phyloP scores from a whole-genome alignment of 2,329 filamentous ascomycete species.

The Clonostachys rosea region DNA sequence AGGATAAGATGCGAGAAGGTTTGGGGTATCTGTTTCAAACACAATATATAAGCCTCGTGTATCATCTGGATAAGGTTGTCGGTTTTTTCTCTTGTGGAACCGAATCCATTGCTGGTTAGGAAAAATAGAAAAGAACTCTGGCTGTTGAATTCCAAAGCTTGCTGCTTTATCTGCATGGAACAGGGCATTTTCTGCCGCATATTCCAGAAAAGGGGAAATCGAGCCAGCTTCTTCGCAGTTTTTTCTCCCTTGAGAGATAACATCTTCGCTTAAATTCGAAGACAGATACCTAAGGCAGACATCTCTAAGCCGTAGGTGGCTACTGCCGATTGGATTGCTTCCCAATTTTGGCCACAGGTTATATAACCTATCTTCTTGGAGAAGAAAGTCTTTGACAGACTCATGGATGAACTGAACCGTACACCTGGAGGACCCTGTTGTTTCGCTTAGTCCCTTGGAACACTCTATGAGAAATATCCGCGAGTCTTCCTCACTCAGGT shows the following conservation, averaged over 20 bases:
- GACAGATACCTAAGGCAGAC: too few relatives aligned
- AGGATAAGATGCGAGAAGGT: too few relatives aligned
- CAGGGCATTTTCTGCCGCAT: not conserved
- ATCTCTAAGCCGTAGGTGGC: not conserved
- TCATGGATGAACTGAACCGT: slow-evolving; percentile 41
- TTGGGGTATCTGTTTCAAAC: too few relatives aligned
- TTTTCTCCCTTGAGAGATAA: too few relatives aligned
- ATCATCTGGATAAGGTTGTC: not conserved
- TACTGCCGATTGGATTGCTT: not conserved
- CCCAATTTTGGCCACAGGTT: not conserved
- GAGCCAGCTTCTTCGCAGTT: not conserved
- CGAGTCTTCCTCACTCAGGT: slow-evolving; percentile 13
- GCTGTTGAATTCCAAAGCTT: not conserved
- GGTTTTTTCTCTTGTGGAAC: not conserved
- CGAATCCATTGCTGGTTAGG: not conserved
- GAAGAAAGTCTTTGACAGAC: slow-evolving; percentile 38
- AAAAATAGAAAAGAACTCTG: not conserved
- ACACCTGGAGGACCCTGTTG: slow-evolving; percentile 13
- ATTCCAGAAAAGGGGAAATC: not conserved
- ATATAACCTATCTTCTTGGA: slow-evolving; percentile 13
- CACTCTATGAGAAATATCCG: slow-evolving; percentile 11
- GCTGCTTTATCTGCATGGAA: not conserved
- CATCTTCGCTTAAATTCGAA: too few relatives aligned
- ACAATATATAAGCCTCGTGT: not conserved
- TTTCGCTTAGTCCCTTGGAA: slow-evolving; percentile 38